A percentile compares a stretch with the other conserved stretches of the same genome.
These are phyloP conservation scores for Sporothrix euskadiensis DNA, from an alignment of 2,329 filamentous ascomycete genomes.

Conservation along the genomic window DNA sequence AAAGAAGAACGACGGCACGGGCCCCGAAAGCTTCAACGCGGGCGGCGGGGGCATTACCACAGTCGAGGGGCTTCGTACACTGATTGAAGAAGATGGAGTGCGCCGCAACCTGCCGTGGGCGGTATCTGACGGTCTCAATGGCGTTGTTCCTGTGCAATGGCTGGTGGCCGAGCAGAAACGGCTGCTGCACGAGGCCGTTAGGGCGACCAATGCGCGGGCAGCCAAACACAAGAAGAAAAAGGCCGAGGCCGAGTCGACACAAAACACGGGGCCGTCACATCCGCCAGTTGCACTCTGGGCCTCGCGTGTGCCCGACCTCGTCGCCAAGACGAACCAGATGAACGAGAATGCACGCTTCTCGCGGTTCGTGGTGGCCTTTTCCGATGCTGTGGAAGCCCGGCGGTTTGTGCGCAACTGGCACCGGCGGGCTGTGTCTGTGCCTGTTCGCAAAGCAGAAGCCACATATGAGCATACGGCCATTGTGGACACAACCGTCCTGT, in stretches of 20 bases:
- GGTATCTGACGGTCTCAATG: constrained; percentile 31
- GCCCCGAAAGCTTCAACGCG: not conserved
- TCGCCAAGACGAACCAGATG: constrained; percentile 35
- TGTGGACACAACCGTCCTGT: constrained; percentile 38
- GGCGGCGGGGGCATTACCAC: constrained; percentile 36
- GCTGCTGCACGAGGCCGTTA: constrained; percentile 24
- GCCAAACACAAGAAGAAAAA: not conserved
- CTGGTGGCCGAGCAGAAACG: constrained; percentile 30
- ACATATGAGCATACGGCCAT: constrained; percentile 32
- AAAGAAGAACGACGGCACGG: constrained; percentile 26
- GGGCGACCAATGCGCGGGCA: not conserved
- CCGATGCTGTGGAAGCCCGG: constrained; percentile 54
- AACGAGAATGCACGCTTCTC: constrained; percentile 41
- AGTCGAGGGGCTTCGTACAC: constrained; percentile 40
- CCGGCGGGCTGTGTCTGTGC: constrained; percentile 41
- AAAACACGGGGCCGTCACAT: not conserved
- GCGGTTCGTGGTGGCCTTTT: constrained; percentile 58
- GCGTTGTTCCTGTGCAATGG: constrained; percentile 35
- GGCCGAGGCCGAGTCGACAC: not conserved
- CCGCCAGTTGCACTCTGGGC: constrained; percentile 19
- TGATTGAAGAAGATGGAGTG: constrained; percentile 47
- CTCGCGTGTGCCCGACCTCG: constrained; percentile 27
- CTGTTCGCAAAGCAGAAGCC: constrained; percentile 13
- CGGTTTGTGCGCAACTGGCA: constrained; percentile 52
- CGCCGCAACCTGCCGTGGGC: constrained; percentile 46